Evolutionary conservation across 352 stramenopile genomes (phyloP), one percentile per base, ranked within the genome.

Genomic region (Phytopythium montanum): DNA sequence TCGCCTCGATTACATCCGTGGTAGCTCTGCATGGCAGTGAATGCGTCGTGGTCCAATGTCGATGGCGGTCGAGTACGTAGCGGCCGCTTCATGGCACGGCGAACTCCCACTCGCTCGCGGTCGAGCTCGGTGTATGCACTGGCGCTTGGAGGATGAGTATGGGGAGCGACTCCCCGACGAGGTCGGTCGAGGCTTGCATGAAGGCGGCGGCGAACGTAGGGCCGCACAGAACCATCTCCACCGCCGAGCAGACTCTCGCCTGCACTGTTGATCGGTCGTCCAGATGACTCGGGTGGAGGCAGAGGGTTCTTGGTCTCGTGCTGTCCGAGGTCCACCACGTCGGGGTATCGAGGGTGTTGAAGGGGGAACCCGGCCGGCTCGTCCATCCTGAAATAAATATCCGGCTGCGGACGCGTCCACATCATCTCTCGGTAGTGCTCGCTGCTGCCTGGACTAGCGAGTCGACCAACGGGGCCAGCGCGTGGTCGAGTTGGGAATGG

Each of bases 261-360:
- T 23, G 45, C 25, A 52, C 5, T 52, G 25, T 52, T 52, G 45
- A 36, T 29, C 9, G 49, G 49, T 6, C 29, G 49, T 28, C 19
- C 49, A 42, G 19, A 16, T 29, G 29, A 55, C 4, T 29, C 29
- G 19, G 49, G 29, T 8, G 49, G 12, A 34, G 28, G 49, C 5
- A 4, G 19, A 13, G 49, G 28, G 18, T 5, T 29, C 53, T 59
- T 65, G 60, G 65, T 76, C n/a, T 76, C 68, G 39, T 74, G 59
- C 8, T 48, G 34, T 16, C 70, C 62, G 14, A 67, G 18, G 26
- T 73, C 59, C 1, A 48, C 39, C 26, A 54, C 39, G n/a, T 65
- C 39, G 31, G 52, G 16, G 51, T 65, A 76, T 56, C 62, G 59
- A 38, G 65, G 54, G 6, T 44, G 61, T 48, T 73, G 56, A 25